Evolutionary conservation across 2,329 filamentous ascomycete genomes (phyloP).

Genomic region (Aspergillus intermedius): DNA sequence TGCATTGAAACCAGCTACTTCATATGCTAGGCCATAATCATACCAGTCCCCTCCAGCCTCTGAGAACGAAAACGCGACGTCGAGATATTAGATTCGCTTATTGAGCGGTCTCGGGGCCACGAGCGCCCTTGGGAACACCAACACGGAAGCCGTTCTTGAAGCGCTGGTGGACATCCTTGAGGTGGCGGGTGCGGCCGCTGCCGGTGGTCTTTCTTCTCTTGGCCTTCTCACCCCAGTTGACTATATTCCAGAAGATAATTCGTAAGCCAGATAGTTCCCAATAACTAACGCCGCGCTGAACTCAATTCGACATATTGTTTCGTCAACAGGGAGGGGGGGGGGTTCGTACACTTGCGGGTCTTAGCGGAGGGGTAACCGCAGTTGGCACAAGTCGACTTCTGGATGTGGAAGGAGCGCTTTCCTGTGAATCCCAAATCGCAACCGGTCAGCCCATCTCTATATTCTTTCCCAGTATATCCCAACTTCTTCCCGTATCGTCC

Average conservation of each 20-base stretch:
- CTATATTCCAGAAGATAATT: conserved; percentile 45
- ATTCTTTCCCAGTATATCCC: conserved; percentile 6
- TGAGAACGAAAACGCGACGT: conserved; percentile 33
- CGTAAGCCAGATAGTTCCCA: conserved; percentile 21
- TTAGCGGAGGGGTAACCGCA: conserved; percentile 98
- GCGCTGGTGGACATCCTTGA: conserved; percentile 84
- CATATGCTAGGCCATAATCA: conserved; percentile 30
- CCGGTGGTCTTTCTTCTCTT: conserved; percentile 99
- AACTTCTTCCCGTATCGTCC: conserved; percentile 4
- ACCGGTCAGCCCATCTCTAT: conserved; percentile 26
- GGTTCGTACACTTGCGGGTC: conserved; percentile 88
- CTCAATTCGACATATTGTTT: not conserved
- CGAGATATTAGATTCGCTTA: conserved; percentile 31
- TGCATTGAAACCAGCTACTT: conserved; percentile 29
- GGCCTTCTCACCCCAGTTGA: conserved; percentile 99
- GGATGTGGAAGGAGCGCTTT: conserved; percentile 95
- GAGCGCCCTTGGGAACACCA: conserved; percentile 77
- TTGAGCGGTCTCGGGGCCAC: conserved; percentile 50
- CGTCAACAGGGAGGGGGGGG: conserved; percentile 10
- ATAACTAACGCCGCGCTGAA: not conserved
- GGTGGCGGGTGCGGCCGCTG: conserved; percentile 89
- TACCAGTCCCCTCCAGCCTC: conserved; percentile 35
- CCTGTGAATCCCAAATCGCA: conserved; percentile 48
- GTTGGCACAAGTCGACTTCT: conserved; percentile 95
- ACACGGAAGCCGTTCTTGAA: conserved; percentile 98